Conservation (phyloP, 768 basidiomycete species). For the Pleurotus cornucopiae region DNA sequence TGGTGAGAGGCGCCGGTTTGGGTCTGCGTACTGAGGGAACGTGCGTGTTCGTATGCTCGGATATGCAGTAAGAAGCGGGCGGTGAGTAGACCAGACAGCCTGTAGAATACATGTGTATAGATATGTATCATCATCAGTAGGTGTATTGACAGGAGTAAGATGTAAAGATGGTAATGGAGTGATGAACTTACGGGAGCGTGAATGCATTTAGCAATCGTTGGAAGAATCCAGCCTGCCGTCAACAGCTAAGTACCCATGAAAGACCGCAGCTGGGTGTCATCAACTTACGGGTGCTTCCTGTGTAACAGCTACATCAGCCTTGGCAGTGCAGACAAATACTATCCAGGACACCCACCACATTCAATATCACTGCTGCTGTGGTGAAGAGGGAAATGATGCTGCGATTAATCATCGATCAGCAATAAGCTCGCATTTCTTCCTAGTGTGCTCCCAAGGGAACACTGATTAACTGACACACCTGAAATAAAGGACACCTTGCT, state of each 20-base stretch:
- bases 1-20: neutral
- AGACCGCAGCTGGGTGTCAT: neutral
- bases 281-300: slow-evolving; percentile 18
- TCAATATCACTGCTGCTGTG: slow-evolving; percentile 18
- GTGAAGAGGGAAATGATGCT: slow-evolving; percentile 22
- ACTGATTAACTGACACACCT: slow-evolving; percentile 12
- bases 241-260: neutral
- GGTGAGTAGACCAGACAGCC: slow-evolving; percentile 19
- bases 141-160: neutral
- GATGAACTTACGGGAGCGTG: neutral
- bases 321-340: neutral
- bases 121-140: too few relatives aligned
- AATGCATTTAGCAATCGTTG: slow-evolving; percentile 13
- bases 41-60: slow-evolving; percentile 13
- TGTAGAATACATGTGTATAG: neutral
- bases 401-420: neutral
- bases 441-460: neutral
- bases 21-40: neutral
- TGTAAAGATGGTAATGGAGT: neutral
- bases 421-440: too few relatives aligned
- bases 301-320: neutral
- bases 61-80: slow-evolving; percentile 20
- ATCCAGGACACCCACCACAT: slow-evolving; percentile 17
- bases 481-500: slow-evolving; percentile 26
- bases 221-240: slow-evolving; percentile 20